Base-by-base conservation (phyloP, 495 filamentous ascomycete genomes). In the Penicillium arizonense region DNA sequence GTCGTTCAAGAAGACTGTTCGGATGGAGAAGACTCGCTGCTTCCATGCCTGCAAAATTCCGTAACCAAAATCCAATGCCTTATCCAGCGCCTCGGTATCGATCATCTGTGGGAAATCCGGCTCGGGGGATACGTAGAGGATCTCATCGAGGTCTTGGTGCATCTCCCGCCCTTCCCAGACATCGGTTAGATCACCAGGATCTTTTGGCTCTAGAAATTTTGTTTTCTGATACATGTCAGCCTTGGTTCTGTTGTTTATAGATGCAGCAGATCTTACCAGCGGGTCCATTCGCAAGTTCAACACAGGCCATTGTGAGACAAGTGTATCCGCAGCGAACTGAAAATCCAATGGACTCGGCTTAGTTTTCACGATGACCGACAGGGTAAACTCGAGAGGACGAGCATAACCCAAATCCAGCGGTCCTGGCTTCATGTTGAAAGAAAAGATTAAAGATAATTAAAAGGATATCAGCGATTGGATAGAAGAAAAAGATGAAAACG, bases 261-360 rank as follows among this genome's bases (percentile, higher is more conserved):
- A 3, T 5, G 6, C 23, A 3, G 13, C 16, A 14, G 2, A 13
- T 11, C 50, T 11, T 16, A 52, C 50, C 41, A 45, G 23, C 6
- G 50, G 18, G 4, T 52, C n/a, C 50, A 52, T 52, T 11, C 50
- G 40, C 24, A 52, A 18, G 6, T 44, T 45, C n/a, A 52, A 21
- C 6, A 45, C 50, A 9, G 50, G 50, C 50, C 50, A 52, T 52
- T 52, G 41, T 14, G 24, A 45, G 4, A 45, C 33, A 3, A 52
- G 50, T 4, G 50, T 52, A 28, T 52, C 50, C 5, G 50, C 41
- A 3, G 50, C 50, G 2, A 52, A 52, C 5, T 52, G 50, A 21
- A 52, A 52, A 14, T 52, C 50, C 13, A 52, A 39, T 28, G 50
- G 41, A 32, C 50, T 52, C 7, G 50, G 50, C 5, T 32, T 52